phyloP scores from a whole-genome alignment of 1,284 basidiomycete species.

The Phylloporus sp. region DNA sequence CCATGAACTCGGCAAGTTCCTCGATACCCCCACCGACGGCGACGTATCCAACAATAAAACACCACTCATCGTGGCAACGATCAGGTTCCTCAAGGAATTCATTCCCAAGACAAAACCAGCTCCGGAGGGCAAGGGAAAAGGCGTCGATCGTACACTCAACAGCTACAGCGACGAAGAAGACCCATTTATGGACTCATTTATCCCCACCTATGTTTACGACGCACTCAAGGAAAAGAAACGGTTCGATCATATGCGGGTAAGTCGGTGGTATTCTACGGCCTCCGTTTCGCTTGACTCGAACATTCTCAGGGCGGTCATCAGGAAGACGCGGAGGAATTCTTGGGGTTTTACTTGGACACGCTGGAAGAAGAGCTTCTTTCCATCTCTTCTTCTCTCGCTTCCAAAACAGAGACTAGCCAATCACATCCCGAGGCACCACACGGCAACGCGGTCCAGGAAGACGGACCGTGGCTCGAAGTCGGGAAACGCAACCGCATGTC shows the following conservation, averaged over 20 bases:
- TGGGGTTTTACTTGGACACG: constrained; percentile 97
- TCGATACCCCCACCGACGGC: constrained; percentile 38
- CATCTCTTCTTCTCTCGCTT: constrained; percentile 55
- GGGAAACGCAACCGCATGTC: constrained; percentile 88
- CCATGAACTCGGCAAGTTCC: constrained; percentile 65
- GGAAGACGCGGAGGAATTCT: constrained; percentile 98
- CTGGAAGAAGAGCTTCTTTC: constrained; percentile 91
- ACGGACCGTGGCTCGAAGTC: constrained; percentile 87
- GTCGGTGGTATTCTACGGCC: constrained; percentile 32
- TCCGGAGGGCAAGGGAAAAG: constrained; percentile 38
- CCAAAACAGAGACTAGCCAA: constrained; percentile 25
- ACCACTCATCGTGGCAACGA: constrained; percentile 83
- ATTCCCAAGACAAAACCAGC: constrained; percentile 33
- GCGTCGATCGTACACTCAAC: constrained; percentile 29
- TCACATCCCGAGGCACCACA: constrained; percentile 16
- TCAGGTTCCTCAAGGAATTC: constrained; percentile 87
- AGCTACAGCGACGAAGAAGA: constrained; percentile 38
- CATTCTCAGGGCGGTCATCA: constrained; percentile 81
- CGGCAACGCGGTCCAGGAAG: constrained; percentile 42
- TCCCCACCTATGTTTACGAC: constrained; percentile 91
- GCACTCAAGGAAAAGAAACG: constrained; percentile 95
- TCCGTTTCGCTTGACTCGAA: neutral
- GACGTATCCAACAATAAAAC: constrained; percentile 56
- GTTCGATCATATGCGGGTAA: constrained; percentile 90
- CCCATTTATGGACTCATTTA: constrained; percentile 68